A percentile compares a stretch with the other conserved stretches of the same genome.
Conservation (phyloP, 768 basidiomycete genomes). For the Tricholoma saponaceum region DNA sequence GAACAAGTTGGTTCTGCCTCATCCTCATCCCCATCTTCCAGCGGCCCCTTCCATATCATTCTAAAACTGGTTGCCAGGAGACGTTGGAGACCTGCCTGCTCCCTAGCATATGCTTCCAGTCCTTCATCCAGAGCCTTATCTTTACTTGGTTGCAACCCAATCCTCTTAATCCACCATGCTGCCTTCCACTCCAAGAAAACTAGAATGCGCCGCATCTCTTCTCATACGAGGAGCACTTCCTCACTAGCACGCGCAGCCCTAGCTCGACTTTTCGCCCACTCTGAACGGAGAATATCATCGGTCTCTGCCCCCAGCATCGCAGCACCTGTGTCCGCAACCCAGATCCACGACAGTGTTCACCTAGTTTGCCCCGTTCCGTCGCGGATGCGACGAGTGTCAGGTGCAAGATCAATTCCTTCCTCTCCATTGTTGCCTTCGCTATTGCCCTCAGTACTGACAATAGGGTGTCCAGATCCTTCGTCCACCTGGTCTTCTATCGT, state of each 20-base stretch:
- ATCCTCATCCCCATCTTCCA: no score
- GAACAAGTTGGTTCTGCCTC: neutral
- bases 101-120: neutral
- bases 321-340: neutral
- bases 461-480: no score
- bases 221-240: slow-evolving; percentile 18
- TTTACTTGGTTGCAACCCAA: neutral
- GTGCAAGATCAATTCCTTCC: neutral
- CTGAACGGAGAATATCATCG: slow-evolving; percentile 9
- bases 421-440: no score
- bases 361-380: slow-evolving; percentile 4
- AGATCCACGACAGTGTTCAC: neutral
- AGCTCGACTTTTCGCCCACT: slow-evolving; percentile 19
- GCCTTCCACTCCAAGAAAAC: slow-evolving; percentile 19
- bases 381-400: neutral
- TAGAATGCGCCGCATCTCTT: slow-evolving; percentile 23
- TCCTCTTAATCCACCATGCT: slow-evolving; percentile 10
- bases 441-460: no score
- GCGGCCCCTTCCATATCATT: neutral
- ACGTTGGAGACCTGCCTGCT: neutral
- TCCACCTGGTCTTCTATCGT: neutral
- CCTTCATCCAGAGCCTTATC: neutral
- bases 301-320: neutral
- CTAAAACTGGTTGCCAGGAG: neutral
- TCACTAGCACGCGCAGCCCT: slow-evolving; percentile 13